Percentiles rank a stretch among this genome's conserved stretches.
phyloP scores from a whole-genome alignment of 495 filamentous ascomycete species.

The Aspergillus biplanus region DNA sequence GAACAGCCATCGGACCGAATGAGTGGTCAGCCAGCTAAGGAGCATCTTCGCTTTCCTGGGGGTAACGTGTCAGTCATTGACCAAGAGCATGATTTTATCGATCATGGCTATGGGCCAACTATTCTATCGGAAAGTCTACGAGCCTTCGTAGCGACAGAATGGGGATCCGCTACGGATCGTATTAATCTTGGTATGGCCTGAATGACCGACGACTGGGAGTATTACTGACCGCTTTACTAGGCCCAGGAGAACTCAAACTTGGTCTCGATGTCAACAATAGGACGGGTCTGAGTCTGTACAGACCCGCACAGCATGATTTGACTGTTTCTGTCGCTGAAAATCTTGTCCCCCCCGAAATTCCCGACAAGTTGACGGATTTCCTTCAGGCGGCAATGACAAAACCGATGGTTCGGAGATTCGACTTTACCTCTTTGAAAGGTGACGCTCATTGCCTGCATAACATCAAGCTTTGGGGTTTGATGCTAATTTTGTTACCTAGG shows the following conservation, averaged over 20 bases:
- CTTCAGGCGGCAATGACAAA: constrained; percentile 47
- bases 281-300: constrained; percentile 64
- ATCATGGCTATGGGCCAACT: constrained; percentile 55
- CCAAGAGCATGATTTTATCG: constrained; percentile 42
- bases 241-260: constrained; percentile 72
- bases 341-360: constrained; percentile 57
- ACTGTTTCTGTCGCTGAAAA: constrained; percentile 71
- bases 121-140: constrained; percentile 72
- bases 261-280: constrained; percentile 59
- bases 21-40: constrained; percentile 33
- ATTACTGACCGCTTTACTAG: constrained; percentile 31
- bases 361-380: constrained; percentile 56
- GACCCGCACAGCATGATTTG: constrained; percentile 67
- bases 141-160: constrained; percentile 65
- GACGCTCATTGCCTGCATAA: background rate
- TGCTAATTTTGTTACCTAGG: constrained; percentile 51
- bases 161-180: constrained; percentile 72
- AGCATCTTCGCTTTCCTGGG: constrained; percentile 45
- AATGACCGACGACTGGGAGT: background rate
- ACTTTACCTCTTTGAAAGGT: constrained; percentile 48
- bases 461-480: constrained; percentile 22
- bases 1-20: constrained; percentile 51
- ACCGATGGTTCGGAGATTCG: constrained; percentile 46
- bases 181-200: constrained; percentile 63
- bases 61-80: constrained; percentile 58